Conservation (phyloP, 2,329 filamentous ascomycete genomes). For the Sporothrix brasiliensis region DNA sequence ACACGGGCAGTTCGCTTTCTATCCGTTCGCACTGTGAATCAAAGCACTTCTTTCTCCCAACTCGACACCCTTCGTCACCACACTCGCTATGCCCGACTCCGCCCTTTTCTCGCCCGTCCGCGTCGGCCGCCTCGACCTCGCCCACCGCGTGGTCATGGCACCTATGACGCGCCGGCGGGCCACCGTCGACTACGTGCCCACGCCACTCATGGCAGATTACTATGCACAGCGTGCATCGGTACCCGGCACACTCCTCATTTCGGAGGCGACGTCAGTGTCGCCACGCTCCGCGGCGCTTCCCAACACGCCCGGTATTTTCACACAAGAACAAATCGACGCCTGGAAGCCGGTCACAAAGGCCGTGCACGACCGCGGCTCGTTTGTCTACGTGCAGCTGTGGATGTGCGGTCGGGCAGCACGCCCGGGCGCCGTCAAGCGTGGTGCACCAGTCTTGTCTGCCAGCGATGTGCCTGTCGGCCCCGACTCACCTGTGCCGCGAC, state of each 20-base stretch:
- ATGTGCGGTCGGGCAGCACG: conserved; percentile 22
- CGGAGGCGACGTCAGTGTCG: conserved; percentile 52
- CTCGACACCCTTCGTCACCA: neutral
- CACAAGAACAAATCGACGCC: conserved; percentile 55
- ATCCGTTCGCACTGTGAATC: no score
- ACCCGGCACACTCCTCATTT: conserved; percentile 49
- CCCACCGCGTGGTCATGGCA: conserved; percentile 55
- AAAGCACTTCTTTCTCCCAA: neutral
- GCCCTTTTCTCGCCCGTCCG: conserved; percentile 43
- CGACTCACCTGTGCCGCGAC: conserved; percentile 39
- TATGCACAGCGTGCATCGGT: conserved; percentile 49
- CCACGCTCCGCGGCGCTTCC: conserved; percentile 43
- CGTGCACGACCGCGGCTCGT: conserved; percentile 51
- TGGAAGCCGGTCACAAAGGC: conserved; percentile 64
- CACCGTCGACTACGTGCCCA: conserved; percentile 39
- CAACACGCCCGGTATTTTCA: conserved; percentile 62
- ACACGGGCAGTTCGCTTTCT: no score
- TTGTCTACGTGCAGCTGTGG: conserved; percentile 31
- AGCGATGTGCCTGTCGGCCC: conserved; percentile 24
- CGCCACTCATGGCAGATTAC: conserved; percentile 46
- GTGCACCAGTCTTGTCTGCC: conserved; percentile 9
- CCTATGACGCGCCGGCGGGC: conserved; percentile 58
- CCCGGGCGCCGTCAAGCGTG: conserved; percentile 9
- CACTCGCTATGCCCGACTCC: conserved; percentile 13
- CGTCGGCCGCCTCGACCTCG: conserved; percentile 50